Base-by-base conservation (phyloP, 257 asterid species). In the Thymus mandschuricus region DNA sequence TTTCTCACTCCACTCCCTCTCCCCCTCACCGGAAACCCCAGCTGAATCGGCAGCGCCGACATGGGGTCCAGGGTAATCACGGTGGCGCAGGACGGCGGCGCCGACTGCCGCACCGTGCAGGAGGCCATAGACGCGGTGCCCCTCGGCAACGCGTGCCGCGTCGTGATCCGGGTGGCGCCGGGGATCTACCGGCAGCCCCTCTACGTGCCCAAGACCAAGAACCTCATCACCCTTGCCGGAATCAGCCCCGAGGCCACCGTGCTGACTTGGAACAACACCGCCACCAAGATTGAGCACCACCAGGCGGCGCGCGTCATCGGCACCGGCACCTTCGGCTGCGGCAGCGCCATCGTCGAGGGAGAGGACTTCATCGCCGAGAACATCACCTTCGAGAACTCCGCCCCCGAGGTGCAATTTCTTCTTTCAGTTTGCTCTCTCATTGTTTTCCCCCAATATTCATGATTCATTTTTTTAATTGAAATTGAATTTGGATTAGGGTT, bases 301-400 rank as follows among this genome's bases (percentile, higher is more conserved):
- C 98, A 95, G 96, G 82, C 87, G 75, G 73, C 93, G 70, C 88
- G 97, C 59, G 83, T 92, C 63, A 94, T 94, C 75, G 99, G 99
- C 8, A 95, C 96, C 0, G 99, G 99, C 46, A 95, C 99, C 5
- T 95, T 95, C 74, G 99, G 98, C 11, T 91, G 99, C 76, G 99
- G 98, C 43, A 89, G 80, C 64, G 69, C 62, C 34, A 95, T 92
- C 64, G 89, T 95, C 9, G 99, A 95, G 80, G 99, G 99, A 44
- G 98, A 95, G 82, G 99, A 95, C 68, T 95, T 95, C 68, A 86
- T 95, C 59, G 99, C 99, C 55, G 99, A 95, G 84, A 95, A 95
- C 69, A 79, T 95, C 74, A 87, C 99, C 33, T 95, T 95, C 65
- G 99, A 95, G 69, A 92, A 89, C 71, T 86, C 84, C 68, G 97